Evolutionary conservation across 179 eudicot species (phyloP).

Genomic region (Sideroxylon spinosum): DNA sequence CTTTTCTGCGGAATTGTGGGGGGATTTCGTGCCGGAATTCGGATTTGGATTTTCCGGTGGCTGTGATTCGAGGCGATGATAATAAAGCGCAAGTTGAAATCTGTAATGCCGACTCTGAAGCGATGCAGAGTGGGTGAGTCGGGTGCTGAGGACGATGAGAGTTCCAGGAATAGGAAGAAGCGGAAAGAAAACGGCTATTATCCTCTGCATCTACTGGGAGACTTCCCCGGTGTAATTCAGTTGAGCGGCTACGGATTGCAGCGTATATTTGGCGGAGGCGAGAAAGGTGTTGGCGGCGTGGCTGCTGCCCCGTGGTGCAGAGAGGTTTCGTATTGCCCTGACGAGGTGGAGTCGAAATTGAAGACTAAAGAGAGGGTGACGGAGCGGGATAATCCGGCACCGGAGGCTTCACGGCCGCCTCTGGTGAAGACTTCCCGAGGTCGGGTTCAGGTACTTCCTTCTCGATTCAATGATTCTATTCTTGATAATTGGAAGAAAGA

Average conservation of each 20-base stretch:
- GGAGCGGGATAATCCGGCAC: constrained; percentile 3
- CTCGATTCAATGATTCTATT: constrained; percentile 81
- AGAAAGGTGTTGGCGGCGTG: constrained; percentile 13
- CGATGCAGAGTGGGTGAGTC: constrained; percentile 63
- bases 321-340: constrained; percentile 31
- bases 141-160: constrained; percentile 50
- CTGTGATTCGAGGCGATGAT: constrained; percentile 47
- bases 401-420: constrained; percentile 54
- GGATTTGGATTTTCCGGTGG: neutral
- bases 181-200: constrained; percentile 32
- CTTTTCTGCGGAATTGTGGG: neutral
- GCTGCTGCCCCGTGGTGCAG: constrained; percentile 33
- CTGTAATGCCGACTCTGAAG: constrained; percentile 81
- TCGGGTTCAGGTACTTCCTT: constrained; percentile 88
- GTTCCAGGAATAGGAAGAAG: constrained; percentile 37
- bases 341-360: constrained; percentile 23
- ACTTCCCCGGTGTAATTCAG: constrained; percentile 69
- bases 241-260: constrained; percentile 37
- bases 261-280: constrained; percentile 22
- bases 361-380: constrained; percentile 21
- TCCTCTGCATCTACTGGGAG: constrained; percentile 65
- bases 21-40: neutral
- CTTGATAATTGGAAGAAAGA: constrained; percentile 99
- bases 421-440: constrained; percentile 85
- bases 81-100: constrained; percentile 79